Evolutionary conservation across 208 protist species (phyloP), one percentile per base, ranked within the genome.

Genomic region (Histomonas meleagridis): DNA sequence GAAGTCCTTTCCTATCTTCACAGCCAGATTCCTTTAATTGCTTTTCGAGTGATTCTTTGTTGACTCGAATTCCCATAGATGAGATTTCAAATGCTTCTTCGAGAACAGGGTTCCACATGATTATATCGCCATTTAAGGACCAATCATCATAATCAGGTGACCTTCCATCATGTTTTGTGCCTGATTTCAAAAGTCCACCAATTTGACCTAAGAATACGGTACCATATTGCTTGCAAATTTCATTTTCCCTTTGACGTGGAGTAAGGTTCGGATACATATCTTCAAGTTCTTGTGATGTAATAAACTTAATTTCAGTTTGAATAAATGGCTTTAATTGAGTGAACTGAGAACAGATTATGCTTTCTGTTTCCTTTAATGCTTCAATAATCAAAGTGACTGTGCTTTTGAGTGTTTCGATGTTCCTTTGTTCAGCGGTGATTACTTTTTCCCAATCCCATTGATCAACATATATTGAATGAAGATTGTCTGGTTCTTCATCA

Each of bases 371-470:
- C 48, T 94, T 92, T 28, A 94, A 53, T 12, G 69, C 62, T 14
- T 90, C 18, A 48, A 91, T 91, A 57, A 94, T 93, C 21, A 46
- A 43, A 32, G 49, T 32, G 28, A 94, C 93, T 38, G 78, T 91
- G 40, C 3, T 40, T 23, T 92, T 79, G 0, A 94, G 26, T 43
- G n/a, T 81, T 16, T 90, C 86, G 40, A 93, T 32, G 43, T 90
- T 94, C 32, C 93, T 51, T 26, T 93, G 4, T 16, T 91, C 62
- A 40, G 69, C 23, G 5, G 21, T 48, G 53, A 94, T 92, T 2
- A 92, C 92, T 48, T 92, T 94, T 92, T 94, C 93, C 93, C 93
- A 94, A 91, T 94, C 93, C 93, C 93, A 94, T 32, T 94, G 93
- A 69, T 94, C 93, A n/a, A 94, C 93, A 93, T 94, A 94, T 40